Evolutionary conservation across 805 yeast species (phyloP).

Genomic region (Debaryomyces tyrocola): DNA sequence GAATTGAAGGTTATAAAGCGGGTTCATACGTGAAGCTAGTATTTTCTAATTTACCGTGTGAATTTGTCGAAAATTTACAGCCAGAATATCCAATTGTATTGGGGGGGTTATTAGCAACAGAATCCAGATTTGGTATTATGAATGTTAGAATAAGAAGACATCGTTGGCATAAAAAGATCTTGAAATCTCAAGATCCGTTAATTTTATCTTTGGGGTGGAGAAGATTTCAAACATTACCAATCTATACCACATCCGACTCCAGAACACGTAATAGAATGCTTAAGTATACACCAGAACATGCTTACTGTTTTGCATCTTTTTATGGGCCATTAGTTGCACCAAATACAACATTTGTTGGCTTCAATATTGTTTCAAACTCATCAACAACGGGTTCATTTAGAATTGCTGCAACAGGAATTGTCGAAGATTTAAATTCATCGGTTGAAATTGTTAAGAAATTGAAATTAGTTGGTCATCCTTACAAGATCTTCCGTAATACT

Average conservation of each 20-base stretch:
- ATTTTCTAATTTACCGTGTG: conserved; percentile 82
- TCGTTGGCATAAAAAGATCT: conserved; percentile 96
- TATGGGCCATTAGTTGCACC: conserved; percentile 98
- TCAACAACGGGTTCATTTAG: conserved; percentile 89
- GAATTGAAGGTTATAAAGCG: conserved; percentile 88
- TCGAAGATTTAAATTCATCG: conserved; percentile 87
- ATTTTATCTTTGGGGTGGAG: conserved; percentile 97
- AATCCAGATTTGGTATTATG: conserved; percentile 87
- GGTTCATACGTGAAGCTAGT: conserved; percentile 93
- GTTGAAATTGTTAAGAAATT: conserved; percentile 94
- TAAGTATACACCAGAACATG: conserved; percentile 97
- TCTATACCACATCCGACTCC: conserved; percentile 95
- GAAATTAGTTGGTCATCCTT: conserved; percentile 92
- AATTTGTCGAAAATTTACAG: conserved; percentile 81
- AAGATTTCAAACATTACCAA: conserved; percentile 94
- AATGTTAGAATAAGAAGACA: conserved; percentile 95
- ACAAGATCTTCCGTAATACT: conserved; percentile 90
- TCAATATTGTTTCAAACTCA: conserved; percentile 79
- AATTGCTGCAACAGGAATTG: conserved; percentile 95
- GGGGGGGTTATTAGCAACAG: conserved; percentile 90
- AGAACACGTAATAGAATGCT: conserved; percentile 97
- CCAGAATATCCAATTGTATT: conserved; percentile 82
- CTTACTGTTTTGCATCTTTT: conserved; percentile 92
- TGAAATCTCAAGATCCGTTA: conserved; percentile 93
- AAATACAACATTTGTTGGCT: conserved; percentile 95